Conservation (phyloP, 306 rosid genomes). For the Trichosanthes cucumerina region DNA sequence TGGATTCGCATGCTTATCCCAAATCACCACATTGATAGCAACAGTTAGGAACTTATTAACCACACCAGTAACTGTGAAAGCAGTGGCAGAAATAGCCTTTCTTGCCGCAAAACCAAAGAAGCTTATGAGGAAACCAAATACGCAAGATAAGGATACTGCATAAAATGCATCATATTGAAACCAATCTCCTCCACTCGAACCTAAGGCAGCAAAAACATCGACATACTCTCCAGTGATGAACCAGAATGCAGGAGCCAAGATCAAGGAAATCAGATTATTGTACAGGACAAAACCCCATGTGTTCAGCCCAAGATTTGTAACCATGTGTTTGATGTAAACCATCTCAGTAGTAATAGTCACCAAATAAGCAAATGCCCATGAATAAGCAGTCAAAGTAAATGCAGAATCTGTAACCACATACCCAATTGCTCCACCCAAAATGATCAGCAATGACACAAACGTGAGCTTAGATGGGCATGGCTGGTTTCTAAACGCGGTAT, state of each 20-base stretch:
- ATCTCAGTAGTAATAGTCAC: conserved; percentile 85
- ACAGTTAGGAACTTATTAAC: conserved; percentile 93
- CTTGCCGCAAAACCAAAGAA: conserved; percentile 96
- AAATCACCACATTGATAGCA: conserved; percentile 72
- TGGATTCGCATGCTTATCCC: conserved; percentile 97
- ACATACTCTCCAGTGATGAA: conserved; percentile 69
- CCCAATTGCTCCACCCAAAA: conserved; percentile 82
- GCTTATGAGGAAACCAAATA: conserved; percentile 84
- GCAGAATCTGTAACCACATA: conserved; percentile 85
- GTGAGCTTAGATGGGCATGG: conserved; percentile 73
- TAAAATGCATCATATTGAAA: conserved; percentile 37
- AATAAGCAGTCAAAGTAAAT: conserved; percentile 71
- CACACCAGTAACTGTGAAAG: conserved; percentile 91
- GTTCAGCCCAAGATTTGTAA: conserved; percentile 76
- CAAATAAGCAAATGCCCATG: conserved; percentile 92
- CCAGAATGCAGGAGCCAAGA: conserved; percentile 84
- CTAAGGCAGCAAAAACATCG: conserved; percentile 53
- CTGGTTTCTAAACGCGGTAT: conserved; percentile 61
- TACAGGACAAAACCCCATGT: conserved; percentile 92
- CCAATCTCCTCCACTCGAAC: conserved; percentile 36
- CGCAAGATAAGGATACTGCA: conserved; percentile 66
- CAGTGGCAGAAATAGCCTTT: conserved; percentile 85
- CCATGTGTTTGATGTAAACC: conserved; percentile 97
- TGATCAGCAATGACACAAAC: conserved; percentile 53
- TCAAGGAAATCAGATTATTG: conserved; percentile 63